Evolutionary conservation across 495 filamentous ascomycete genomes (phyloP).

Genomic region (Daldinia grandis): DNA sequence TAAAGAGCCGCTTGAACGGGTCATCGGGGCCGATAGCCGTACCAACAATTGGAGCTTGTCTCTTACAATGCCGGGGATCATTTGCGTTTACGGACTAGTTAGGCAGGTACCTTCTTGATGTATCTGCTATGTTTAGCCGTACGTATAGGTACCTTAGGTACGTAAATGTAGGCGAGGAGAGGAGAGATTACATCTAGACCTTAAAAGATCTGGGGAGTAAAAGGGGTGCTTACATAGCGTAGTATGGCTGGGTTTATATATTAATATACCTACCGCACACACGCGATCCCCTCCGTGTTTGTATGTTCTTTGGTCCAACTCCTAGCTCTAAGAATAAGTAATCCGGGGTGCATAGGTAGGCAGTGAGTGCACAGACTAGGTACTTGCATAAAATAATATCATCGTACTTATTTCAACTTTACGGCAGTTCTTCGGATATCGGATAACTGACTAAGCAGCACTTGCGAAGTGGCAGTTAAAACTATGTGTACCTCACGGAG

Average conservation of each 20-base stretch:
- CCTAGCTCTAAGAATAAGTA: background rate
- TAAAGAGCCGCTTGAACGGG: constrained; percentile 41
- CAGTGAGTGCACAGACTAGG: background rate
- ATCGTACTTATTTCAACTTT: background rate
- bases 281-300: background rate
- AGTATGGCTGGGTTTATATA: background rate
- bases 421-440: background rate
- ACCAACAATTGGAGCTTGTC: background rate
- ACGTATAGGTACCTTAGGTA: constrained; percentile 3
- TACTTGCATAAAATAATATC: background rate
- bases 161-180: background rate
- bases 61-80: constrained; percentile 7
- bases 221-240: background rate
- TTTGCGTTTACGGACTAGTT: constrained; percentile 18
- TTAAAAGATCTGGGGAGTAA: background rate
- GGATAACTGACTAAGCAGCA: background rate
- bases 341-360: too few relatives aligned
- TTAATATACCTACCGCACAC: background rate
- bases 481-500: background rate
- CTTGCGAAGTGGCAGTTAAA: background rate
- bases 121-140: background rate
- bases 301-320: background rate
- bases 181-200: background rate
- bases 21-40: constrained; percentile 40
- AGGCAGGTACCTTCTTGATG: background rate